Evolutionary conservation across 2,329 filamentous ascomycete species (phyloP).

Genomic region (Sarocladium brachiariae): DNA sequence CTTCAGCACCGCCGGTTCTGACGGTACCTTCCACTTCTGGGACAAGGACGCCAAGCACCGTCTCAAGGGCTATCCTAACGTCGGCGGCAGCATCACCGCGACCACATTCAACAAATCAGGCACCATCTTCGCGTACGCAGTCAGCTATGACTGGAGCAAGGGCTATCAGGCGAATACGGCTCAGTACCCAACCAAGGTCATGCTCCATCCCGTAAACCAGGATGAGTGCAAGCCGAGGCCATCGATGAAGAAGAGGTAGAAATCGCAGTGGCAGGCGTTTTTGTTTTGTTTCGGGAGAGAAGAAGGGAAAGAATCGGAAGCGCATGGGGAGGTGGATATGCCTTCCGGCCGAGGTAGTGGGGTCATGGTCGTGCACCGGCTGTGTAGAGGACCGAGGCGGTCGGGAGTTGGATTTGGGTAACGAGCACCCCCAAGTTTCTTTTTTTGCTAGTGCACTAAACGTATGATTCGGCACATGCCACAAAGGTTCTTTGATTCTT

Average conservation of each 20-base stretch:
- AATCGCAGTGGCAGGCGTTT: too few species aligned
- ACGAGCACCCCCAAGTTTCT: too few species aligned
- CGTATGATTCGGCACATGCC: too few species aligned
- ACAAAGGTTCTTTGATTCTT: too few species aligned
- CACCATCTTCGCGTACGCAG: constrained; percentile 77
- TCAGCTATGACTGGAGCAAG: constrained; percentile 98
- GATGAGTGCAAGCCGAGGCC: constrained; percentile 59
- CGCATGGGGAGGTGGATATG: not conserved
- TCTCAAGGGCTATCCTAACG: constrained; percentile 79
- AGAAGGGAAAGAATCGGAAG: too few species aligned
- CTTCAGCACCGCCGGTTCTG: constrained; percentile 93
- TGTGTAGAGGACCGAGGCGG: too few species aligned
- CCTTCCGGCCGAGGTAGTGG: too few species aligned
- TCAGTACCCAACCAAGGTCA: constrained; percentile 70
- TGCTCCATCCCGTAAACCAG: constrained; percentile 67
- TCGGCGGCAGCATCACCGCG: constrained; percentile 79
- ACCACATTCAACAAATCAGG: constrained; percentile 89
- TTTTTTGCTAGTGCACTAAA: too few species aligned
- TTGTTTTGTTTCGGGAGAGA: too few species aligned
- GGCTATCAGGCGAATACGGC: constrained; percentile 80
- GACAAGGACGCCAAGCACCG: constrained; percentile 88
- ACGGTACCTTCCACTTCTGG: constrained; percentile 97
- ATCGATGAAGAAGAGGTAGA: constrained; percentile 51
- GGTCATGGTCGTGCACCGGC: too few species aligned
- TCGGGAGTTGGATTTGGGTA: too few species aligned